Evolutionary conservation across 164 flowering plant species (phyloP).

Genomic region (Aristolochia californica): DNA sequence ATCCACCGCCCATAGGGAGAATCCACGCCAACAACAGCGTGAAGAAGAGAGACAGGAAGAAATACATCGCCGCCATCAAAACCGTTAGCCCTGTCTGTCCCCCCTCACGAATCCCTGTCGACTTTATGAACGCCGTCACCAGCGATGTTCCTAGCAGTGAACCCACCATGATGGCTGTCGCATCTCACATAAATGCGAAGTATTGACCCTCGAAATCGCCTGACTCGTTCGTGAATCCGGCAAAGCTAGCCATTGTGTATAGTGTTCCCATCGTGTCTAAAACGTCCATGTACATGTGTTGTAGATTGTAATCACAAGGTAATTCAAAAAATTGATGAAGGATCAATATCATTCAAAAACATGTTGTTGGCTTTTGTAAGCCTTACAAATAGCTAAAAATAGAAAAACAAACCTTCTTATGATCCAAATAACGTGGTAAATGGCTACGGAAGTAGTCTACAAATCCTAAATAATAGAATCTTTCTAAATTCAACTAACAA

Average conservation of each 20-base stretch:
- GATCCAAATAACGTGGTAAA: too few species aligned
- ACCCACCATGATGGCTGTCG: constrained; percentile 64
- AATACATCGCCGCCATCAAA: constrained; percentile 56
- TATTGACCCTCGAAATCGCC: constrained; percentile 91
- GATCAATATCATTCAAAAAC: too few species aligned
- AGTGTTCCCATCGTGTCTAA: constrained; percentile 80
- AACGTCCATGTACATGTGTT: constrained; percentile 88
- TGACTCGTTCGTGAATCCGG: constrained; percentile 41
- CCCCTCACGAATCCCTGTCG: constrained; percentile 87
- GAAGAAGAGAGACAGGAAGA: constrained; percentile 60
- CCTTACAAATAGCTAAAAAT: too few species aligned
- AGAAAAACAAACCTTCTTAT: too few species aligned
- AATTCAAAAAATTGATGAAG: too few species aligned
- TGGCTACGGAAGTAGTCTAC: too few species aligned
- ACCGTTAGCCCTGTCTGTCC: constrained; percentile 91
- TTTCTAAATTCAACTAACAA: too few species aligned
- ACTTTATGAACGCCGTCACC: constrained; percentile 72
- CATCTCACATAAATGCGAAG: constrained; percentile 91
- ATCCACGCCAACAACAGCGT: constrained; percentile 86
- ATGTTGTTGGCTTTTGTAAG: too few species aligned
- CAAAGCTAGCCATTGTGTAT: constrained; percentile 84
- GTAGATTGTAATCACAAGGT: too few species aligned
- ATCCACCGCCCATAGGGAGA: constrained; percentile 95
- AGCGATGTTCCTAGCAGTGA: constrained; percentile 87
- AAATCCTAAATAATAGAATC: too few species aligned